A percentile compares a stretch with the other conserved stretches of the same genome.
phyloP scores from a whole-genome alignment of 2,329 filamentous ascomycete species.

The Fusarium bulbicola region DNA sequence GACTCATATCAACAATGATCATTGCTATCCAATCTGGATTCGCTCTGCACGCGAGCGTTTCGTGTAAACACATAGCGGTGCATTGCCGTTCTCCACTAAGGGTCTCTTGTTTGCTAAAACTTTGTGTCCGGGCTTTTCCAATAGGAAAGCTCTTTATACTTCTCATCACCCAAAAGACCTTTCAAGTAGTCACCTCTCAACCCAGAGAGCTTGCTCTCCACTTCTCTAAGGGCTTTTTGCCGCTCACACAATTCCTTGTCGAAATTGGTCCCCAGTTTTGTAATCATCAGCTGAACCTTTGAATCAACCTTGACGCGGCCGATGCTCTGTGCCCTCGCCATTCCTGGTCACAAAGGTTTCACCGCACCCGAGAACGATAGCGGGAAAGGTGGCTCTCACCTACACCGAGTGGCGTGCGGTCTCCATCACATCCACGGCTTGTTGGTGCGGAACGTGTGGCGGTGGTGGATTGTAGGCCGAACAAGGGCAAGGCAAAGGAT shows the following conservation, averaged over 20 bases:
- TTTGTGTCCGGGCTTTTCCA: not conserved
- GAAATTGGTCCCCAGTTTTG: not conserved
- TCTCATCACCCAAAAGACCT: not conserved
- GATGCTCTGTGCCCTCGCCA: no score
- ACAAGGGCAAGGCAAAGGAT: no score
- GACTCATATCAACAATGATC: not conserved
- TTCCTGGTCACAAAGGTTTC: no score
- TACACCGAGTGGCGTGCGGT: no score
- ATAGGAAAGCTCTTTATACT: conserved; percentile 1
- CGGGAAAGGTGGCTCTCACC: no score
- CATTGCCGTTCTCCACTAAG: not conserved
- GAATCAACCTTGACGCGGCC: not conserved
- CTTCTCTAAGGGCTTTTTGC: not conserved
- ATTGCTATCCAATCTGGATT: not conserved
- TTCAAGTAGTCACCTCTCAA: not conserved
- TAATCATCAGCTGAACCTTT: not conserved
- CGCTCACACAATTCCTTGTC: not conserved
- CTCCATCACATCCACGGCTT: no score
- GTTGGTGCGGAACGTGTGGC: no score
- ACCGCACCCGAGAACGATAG: no score
- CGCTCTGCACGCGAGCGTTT: not conserved
- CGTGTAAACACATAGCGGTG: not conserved
- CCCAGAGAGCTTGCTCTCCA: not conserved
- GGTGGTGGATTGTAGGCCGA: no score
- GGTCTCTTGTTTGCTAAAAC: not conserved